Percentiles rank a stretch among this genome's conserved stretches.
Conservation (phyloP, 257 asterid species). For the Datura wrightii region DNA sequence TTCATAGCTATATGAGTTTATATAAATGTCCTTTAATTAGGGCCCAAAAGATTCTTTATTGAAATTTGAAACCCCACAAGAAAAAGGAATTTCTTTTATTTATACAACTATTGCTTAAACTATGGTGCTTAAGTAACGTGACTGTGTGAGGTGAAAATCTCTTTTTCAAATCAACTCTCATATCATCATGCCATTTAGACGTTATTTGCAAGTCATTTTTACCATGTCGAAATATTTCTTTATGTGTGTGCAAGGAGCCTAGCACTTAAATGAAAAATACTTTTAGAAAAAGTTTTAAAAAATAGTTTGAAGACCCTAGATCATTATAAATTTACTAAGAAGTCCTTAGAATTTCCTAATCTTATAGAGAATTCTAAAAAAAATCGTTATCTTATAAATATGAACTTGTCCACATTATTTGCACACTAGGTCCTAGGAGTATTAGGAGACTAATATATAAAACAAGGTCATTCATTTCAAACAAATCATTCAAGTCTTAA, state of each 20-base stretch:
- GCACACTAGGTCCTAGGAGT: not conserved
- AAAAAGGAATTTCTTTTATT: not conserved
- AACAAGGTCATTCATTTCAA: not conserved
- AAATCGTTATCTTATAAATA: not conserved
- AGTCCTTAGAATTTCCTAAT: rapidly evolving
- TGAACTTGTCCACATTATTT: not conserved
- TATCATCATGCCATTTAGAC: no score
- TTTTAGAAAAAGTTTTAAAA: not conserved
- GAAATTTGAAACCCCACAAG: not conserved
- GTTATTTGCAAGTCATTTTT: no score
- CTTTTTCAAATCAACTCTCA: not conserved
- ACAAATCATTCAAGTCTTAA: not conserved
- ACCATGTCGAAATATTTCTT: no score
- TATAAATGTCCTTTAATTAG: slow-evolving; percentile 1
- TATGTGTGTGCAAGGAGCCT: not conserved
- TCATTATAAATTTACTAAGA: not conserved
- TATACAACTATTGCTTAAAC: slow-evolving; percentile 21
- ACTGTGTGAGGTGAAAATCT: slow-evolving; percentile 7
- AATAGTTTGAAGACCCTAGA: not conserved
- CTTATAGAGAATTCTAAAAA: not conserved
- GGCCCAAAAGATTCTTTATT: slow-evolving; percentile 30
- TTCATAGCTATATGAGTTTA: not conserved
- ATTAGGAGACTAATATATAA: not conserved
- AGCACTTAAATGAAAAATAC: not conserved
- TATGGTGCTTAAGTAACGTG: slow-evolving; percentile 9